These are phyloP conservation scores for Amaranthus tricolor DNA, from an alignment of 179 eudicot species.

Conservation along the genomic window DNA sequence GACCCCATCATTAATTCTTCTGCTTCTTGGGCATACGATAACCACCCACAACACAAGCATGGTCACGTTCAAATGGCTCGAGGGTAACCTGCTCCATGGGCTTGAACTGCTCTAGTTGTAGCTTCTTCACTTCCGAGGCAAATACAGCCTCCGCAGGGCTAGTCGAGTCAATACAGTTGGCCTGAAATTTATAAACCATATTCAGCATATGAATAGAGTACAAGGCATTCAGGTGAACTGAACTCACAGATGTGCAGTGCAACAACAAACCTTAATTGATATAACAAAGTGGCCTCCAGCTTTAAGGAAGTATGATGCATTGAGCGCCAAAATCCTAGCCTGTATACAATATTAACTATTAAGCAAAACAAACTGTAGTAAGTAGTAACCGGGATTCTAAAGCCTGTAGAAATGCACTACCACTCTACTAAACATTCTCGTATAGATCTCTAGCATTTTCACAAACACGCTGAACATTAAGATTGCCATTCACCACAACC, in stretches of 20 bases:
- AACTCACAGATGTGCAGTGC: background rate
- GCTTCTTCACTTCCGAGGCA: slow-evolving; percentile 78
- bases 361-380: background rate
- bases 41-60: slow-evolving; percentile 75
- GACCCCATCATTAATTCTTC: slow-evolving; percentile 24
- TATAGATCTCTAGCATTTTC: no score
- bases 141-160: slow-evolving; percentile 79
- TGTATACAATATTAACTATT: slow-evolving; percentile 24
- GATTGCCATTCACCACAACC: no score
- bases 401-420: background rate
- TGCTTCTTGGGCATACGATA: slow-evolving; percentile 65
- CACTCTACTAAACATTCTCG: no score
- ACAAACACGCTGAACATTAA: no score
- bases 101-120: slow-evolving; percentile 78
- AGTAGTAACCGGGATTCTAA: background rate
- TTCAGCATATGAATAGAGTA: background rate
- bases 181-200: slow-evolving; percentile 28
- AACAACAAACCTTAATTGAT: slow-evolving; percentile 64
- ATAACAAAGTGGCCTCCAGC: slow-evolving; percentile 91
- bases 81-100: slow-evolving; percentile 77
- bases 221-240: background rate
- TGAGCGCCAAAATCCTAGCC: slow-evolving; percentile 90
- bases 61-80: slow-evolving; percentile 81
- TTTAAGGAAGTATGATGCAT: slow-evolving; percentile 85
- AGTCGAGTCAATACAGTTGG: slow-evolving; percentile 82